Percentiles rank a stretch among this genome's conserved stretches.
phyloP scores from a whole-genome alignment of 257 asterid genomes.

The Jaltomata sinuosa region DNA sequence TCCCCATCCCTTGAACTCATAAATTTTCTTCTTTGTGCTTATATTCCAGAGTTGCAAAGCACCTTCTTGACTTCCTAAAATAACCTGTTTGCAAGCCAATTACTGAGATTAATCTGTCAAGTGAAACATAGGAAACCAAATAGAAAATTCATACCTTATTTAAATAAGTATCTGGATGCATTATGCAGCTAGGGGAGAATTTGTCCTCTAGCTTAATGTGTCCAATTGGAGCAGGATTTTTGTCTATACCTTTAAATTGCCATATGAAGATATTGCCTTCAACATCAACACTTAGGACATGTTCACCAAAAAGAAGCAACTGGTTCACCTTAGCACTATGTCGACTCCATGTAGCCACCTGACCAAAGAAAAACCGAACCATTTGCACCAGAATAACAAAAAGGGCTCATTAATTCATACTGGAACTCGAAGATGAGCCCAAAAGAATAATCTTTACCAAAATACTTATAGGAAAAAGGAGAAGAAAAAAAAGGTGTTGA shows the following conservation, averaged over 20 bases:
- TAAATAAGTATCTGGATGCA: constrained; percentile 94
- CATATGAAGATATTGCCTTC: constrained; percentile 73
- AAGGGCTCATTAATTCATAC: not conserved
- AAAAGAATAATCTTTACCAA: not conserved
- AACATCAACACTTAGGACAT: constrained; percentile 64
- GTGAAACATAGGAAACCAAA: not conserved
- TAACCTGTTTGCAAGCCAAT: constrained; percentile 37
- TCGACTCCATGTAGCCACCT: constrained; percentile 85
- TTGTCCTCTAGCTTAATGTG: constrained; percentile 52
- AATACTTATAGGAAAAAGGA: not conserved
- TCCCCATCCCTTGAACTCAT: constrained; percentile 75
- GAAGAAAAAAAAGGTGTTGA: not conserved
- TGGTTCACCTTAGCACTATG: constrained; percentile 67
- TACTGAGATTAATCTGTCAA: constrained; percentile 5
- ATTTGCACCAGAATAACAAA: not conserved
- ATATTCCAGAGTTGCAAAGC: constrained; percentile 81
- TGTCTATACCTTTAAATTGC: constrained; percentile 67
- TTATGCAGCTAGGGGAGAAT: constrained; percentile 78
- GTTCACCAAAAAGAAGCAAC: constrained; percentile 70
- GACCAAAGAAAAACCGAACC: constrained; percentile 4
- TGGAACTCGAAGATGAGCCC: not conserved
- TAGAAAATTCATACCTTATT: constrained; percentile 51
- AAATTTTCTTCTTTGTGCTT: constrained; percentile 71
- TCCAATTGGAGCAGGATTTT: constrained; percentile 54
- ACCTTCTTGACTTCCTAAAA: constrained; percentile 82